A percentile compares a stretch with the other conserved stretches of the same genome.
phyloP scores from a whole-genome alignment of 208 protist species.

The Crithidia expoeki region DNA sequence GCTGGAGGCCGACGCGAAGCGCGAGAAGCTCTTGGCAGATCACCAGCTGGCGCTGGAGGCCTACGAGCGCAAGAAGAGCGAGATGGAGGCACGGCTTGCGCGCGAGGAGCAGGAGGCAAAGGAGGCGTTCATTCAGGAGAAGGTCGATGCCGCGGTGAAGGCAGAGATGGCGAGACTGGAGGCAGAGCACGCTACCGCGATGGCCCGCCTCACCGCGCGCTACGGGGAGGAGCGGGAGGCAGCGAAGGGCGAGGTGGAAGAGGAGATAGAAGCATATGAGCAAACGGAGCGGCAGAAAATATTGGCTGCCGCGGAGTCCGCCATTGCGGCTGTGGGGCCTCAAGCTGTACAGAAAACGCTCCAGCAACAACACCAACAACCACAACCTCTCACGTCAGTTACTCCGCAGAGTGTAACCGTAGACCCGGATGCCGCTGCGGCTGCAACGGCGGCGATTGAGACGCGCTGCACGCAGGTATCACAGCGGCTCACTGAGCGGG shows the following conservation, averaged over 20 bases:
- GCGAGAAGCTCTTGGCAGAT: constrained; percentile 45
- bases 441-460: background rate
- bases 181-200: constrained; percentile 31
- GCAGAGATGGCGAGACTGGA: constrained; percentile 41
- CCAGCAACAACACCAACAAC: background rate
- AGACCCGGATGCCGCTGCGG: background rate
- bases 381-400: background rate
- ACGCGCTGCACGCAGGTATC: constrained; percentile 17
- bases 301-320: constrained; percentile 6
- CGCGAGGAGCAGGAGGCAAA: constrained; percentile 43
- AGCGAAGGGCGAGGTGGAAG: constrained; percentile 57
- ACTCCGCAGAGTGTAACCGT: background rate
- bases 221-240: constrained; percentile 58
- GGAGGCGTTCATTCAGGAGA: constrained; percentile 48
- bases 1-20: constrained; percentile 54
- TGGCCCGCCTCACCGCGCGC: constrained; percentile 29
- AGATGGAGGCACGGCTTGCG: constrained; percentile 29
- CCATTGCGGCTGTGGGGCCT: background rate
- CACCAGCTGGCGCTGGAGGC: constrained; percentile 42
- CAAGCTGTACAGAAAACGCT: background rate
- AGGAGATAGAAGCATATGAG: constrained; percentile 64
- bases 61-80: constrained; percentile 49
- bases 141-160: constrained; percentile 34
- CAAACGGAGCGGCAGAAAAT: constrained; percentile 38
- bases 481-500: constrained; percentile 23